Evolutionary conservation across 768 basidiomycete species (phyloP), one percentile per base, ranked within the genome.

Genomic region (Leccinum pellstonianum): DNA sequence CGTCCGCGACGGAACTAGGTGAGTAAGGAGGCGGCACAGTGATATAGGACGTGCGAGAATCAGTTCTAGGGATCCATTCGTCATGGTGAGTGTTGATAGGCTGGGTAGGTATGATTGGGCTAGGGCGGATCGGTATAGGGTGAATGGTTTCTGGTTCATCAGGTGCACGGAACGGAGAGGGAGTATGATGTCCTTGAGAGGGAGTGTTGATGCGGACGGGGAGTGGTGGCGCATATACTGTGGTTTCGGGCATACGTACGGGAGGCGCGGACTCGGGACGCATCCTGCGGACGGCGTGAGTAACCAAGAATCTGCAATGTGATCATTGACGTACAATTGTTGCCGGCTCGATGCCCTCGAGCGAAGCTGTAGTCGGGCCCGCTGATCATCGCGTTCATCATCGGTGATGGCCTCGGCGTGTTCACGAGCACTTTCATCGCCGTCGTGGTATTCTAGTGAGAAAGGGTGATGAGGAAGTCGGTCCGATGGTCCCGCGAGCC

Each of bases 211-310:
- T 38, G 25, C 57, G 67, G 37, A 55, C 35, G 25, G 71, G 72
- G 14, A 73, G 57, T 3, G 67, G 64, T 3, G 72, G 54, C 27
- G 54, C 56, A 49, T 59, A 59, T 49, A 29, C 41, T 33, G 57
- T 49, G 9, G 62, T 52, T 11, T 70, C 70, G 5, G 57, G 50
- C 23, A 57, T 62, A 64, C 64, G 72, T 62, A 63, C 61, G 21
- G 71, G 73, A 0, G 71, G 68, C 15, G 63, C 62, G 38, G 72
- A 75, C 54, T 66, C 72, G 27, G 73, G 54, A 43, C 66, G 72
- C 49, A 31, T 57, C 8, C 71, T 75, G 49, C 41, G 19, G 65
- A 57, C 25, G 56, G 14, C n/a, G 59, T 68, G 58, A 31, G 66
- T 57, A 52, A 64, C 37, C 33, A 55, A 48, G 50, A 21, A 55